phyloP scores from a whole-genome alignment of 2,329 filamentous ascomycete genomes.

The Sarocladium oryzae region DNA sequence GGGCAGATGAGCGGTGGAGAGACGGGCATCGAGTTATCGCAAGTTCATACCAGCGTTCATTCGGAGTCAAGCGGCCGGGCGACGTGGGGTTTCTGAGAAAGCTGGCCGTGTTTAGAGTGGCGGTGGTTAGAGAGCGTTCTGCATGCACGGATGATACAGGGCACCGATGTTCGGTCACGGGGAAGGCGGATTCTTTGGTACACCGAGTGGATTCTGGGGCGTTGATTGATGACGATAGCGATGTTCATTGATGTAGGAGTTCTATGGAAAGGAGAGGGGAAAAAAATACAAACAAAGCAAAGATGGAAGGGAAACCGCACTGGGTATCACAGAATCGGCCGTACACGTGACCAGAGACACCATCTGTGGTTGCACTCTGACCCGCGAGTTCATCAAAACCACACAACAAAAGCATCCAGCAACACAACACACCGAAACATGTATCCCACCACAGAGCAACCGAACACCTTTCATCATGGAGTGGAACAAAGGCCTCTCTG shows the following conservation, averaged over 20 bases:
- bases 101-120: not conserved
- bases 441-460: no score
- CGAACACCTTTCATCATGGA: no score
- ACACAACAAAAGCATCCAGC: not conserved
- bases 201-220: no score
- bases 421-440: not conserved
- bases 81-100: not conserved
- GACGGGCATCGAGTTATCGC: not conserved
- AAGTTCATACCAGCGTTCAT: not conserved
- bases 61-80: not conserved
- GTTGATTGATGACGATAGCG: not conserved
- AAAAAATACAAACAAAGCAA: not conserved
- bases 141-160: no score
- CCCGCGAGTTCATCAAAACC: not conserved
- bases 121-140: no score
- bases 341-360: conserved; percentile 4
- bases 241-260: not conserved
- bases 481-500: no score
- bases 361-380: not conserved
- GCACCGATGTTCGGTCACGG: not conserved
- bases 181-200: not conserved
- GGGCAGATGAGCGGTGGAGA: not conserved
- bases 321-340: conserved; percentile 9
- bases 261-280: not conserved
- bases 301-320: conserved; percentile 1